phyloP scores from a whole-genome alignment of 441 rosid genomes.

The Pelargonium citronellum region DNA sequence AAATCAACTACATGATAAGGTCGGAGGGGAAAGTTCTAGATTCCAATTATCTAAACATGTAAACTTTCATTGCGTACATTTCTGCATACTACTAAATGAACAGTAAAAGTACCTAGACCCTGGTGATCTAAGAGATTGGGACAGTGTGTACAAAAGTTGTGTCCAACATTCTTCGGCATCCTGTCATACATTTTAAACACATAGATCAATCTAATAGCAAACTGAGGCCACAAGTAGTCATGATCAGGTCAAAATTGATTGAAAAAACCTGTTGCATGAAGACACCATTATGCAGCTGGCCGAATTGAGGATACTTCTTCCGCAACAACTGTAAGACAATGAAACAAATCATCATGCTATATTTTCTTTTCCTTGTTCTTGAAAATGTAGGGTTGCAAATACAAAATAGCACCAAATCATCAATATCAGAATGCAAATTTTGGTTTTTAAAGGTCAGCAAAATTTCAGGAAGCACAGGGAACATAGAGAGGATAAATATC shows the following conservation, averaged over 20 bases:
- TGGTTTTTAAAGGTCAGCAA: no score
- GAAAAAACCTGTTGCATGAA: conserved; percentile 91
- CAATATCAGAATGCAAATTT: background rate
- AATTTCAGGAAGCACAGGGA: background rate
- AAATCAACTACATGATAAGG: background rate
- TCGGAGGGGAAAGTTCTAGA: background rate
- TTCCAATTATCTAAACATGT: background rate
- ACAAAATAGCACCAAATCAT: conserved; percentile 4
- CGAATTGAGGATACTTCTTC: conserved; percentile 87
- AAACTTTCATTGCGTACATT: background rate
- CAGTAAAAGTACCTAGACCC: conserved; percentile 39
- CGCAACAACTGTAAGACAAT: conserved; percentile 55
- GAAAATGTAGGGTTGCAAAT: background rate
- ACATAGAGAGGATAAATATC: no score
- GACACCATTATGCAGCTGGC: conserved; percentile 83
- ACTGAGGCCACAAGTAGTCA: conserved; percentile 3
- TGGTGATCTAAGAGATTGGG: conserved; percentile 65
- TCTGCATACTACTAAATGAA: background rate
- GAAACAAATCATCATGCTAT: conserved; percentile 5
- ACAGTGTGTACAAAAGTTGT: conserved; percentile 75
- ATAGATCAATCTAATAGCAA: conserved; percentile 20
- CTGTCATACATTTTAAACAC: conserved; percentile 31
- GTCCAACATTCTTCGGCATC: conserved; percentile 99
- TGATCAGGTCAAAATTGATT: conserved; percentile 9
- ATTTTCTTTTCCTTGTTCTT: background rate